Evolutionary conservation across 352 stramenopile genomes (phyloP).

Genomic region (Phytophthora agathidicida): DNA sequence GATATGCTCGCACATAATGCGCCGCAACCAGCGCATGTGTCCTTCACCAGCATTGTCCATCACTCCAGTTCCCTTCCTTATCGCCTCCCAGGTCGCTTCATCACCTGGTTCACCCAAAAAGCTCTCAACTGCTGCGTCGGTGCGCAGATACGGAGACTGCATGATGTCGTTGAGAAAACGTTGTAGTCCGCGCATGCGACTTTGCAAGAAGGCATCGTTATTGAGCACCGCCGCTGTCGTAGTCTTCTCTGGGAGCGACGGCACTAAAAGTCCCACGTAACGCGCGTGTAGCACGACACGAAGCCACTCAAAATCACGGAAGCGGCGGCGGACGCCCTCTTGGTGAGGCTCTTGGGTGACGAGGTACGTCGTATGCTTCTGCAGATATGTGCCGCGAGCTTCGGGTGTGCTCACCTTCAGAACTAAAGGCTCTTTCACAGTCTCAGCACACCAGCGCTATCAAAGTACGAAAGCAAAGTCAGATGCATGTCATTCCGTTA

Average conservation of each 20-base stretch:
- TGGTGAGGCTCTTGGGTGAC: conserved; percentile 41
- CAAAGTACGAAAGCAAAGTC: conserved; percentile 3
- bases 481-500: not conserved
- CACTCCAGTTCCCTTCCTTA: conserved; percentile 57
- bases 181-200: conserved; percentile 60
- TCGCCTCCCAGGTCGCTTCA: conserved; percentile 61
- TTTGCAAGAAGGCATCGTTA: conserved; percentile 60
- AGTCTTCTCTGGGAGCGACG: conserved; percentile 73
- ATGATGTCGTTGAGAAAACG: conserved; percentile 66
- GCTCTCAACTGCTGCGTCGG: conserved; percentile 51
- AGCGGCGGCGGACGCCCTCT: conserved; percentile 58
- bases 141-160: conserved; percentile 63
- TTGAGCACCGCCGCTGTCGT: conserved; percentile 46
- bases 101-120: conserved; percentile 52
- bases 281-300: conserved; percentile 58
- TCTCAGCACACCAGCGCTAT: conserved; percentile 24
- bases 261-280: conserved; percentile 71
- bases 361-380: conserved; percentile 78
- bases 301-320: conserved; percentile 83
- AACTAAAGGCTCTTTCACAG: conserved; percentile 27
- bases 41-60: conserved; percentile 66
- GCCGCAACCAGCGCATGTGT: conserved; percentile 74
- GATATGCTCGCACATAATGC: conserved; percentile 46
- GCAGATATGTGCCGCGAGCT: conserved; percentile 63
- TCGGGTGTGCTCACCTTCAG: conserved; percentile 58